Conservation (phyloP, 371 early-diverging fungal species). For the Sporodiniella umbellata region DNA sequence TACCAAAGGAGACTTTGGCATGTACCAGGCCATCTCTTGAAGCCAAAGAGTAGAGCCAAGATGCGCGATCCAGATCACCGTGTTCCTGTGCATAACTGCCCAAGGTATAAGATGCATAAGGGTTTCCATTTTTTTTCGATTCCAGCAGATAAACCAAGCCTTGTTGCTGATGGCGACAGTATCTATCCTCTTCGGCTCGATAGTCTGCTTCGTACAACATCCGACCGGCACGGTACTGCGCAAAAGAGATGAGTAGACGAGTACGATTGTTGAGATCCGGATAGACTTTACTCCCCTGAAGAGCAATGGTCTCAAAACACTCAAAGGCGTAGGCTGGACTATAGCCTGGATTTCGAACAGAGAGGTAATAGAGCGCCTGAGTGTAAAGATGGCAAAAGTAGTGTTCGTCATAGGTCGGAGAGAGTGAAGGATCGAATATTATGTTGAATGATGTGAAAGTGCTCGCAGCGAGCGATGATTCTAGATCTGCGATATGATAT, state of each 20-base stretch:
- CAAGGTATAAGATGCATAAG: constrained; percentile 11
- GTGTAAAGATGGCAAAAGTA: constrained; percentile 3
- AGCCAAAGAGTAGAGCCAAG: constrained; percentile 9
- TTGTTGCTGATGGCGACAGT: constrained; percentile 3
- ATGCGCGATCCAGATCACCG: constrained; percentile 10
- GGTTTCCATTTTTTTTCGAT: constrained; percentile 13
- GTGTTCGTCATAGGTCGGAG: constrained; percentile 1
- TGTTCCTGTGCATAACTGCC: constrained; percentile 11
- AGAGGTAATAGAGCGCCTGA: not conserved
- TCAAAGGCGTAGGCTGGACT: constrained; percentile 12
- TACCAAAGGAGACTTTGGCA: constrained; percentile 18
- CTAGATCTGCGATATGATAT: not conserved
- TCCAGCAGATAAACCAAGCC: constrained; percentile 8
- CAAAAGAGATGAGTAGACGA: constrained; percentile 10
- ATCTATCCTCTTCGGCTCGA: not conserved
- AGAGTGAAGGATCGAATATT: not conserved
- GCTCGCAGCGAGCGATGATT: not conserved
- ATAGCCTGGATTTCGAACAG: not conserved
- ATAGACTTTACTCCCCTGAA: constrained; percentile 5
- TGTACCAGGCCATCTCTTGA: not conserved
- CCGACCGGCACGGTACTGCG: constrained; percentile 17
- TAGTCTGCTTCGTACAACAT: constrained; percentile 14
- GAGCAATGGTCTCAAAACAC: constrained; percentile 11
- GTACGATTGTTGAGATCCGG: constrained; percentile 1
- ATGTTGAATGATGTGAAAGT: not conserved